A percentile compares a stretch with the other conserved stretches of the same genome.
Conservation (phyloP, 441 rosid species). For the Dalechampia spathulata region DNA sequence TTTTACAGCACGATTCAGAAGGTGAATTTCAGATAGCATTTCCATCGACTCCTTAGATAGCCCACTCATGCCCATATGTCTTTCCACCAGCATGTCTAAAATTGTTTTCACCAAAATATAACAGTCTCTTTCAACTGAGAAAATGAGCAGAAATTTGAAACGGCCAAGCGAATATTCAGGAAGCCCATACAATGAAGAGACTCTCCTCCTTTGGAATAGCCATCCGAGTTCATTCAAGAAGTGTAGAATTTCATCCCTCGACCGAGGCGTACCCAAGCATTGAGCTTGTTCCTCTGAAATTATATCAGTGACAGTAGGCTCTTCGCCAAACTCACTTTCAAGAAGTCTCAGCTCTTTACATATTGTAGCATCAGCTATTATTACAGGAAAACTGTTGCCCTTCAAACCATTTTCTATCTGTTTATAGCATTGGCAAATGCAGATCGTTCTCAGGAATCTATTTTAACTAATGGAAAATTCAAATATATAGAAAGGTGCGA, state of each 20-base stretch:
- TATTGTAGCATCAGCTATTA: slow-evolving; percentile 66
- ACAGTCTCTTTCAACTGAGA: slow-evolving; percentile 68
- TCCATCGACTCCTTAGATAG: slow-evolving; percentile 44
- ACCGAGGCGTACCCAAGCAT: slow-evolving; percentile 33
- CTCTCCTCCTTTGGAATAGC: slow-evolving; percentile 65
- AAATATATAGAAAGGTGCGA: slow-evolving; percentile 9
- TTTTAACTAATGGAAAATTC: slow-evolving; percentile 6
- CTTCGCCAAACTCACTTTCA: slow-evolving; percentile 51
- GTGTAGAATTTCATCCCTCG: slow-evolving; percentile 57
- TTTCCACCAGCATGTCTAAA: slow-evolving; percentile 58
- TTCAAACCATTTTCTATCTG: slow-evolving; percentile 89
- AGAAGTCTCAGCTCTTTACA: slow-evolving; percentile 74
- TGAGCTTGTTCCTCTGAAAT: slow-evolving; percentile 39
- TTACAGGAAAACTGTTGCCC: slow-evolving; percentile 77
- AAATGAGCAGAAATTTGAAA: slow-evolving; percentile 63
- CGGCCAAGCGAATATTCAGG: slow-evolving; percentile 50
- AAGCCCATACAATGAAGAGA: slow-evolving; percentile 23
- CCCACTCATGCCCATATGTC: slow-evolving; percentile 31
- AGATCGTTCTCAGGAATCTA: not conserved
- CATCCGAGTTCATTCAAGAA: slow-evolving; percentile 91
- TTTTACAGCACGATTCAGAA: slow-evolving; percentile 69
- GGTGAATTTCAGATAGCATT: slow-evolving; percentile 58
- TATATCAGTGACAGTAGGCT: slow-evolving; percentile 25
- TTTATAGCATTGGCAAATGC: slow-evolving; percentile 14
- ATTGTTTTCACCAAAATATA: slow-evolving; percentile 54